Evolutionary conservation across 192 early-diverging fungal species (phyloP).

Genomic region (Entomortierella beljakovae): DNA sequence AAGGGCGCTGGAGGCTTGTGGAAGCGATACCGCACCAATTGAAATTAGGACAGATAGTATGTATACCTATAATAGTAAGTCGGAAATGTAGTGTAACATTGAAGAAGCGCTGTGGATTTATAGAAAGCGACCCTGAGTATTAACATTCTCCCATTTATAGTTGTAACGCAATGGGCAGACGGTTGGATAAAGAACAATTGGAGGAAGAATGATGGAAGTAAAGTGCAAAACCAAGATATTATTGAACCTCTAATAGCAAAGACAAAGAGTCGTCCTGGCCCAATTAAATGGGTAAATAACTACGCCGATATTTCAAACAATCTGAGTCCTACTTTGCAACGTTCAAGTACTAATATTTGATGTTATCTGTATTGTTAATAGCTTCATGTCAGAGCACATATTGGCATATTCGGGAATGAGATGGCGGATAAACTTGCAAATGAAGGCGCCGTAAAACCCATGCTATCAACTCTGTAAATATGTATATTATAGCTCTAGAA

Average conservation of each 20-base stretch:
- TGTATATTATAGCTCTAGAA: too few species aligned
- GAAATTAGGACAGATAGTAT: constrained; percentile 82
- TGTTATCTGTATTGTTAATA: constrained; percentile 20
- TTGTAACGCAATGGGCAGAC: constrained; percentile 74
- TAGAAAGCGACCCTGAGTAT: too few species aligned
- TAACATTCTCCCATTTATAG: constrained; percentile 39
- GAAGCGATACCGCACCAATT: constrained; percentile 45
- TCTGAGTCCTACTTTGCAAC: background rate
- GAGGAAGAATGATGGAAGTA: constrained; percentile 62
- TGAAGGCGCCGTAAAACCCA: constrained; percentile 63
- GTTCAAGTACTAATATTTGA: background rate
- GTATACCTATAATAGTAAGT: constrained; percentile 77
- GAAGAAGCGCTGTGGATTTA: too few species aligned
- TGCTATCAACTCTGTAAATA: constrained; percentile 4
- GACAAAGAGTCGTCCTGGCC: constrained; percentile 54
- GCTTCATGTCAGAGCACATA: constrained; percentile 79
- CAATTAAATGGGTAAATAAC: constrained; percentile 57
- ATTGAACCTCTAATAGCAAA: constrained; percentile 66
- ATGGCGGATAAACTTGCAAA: constrained; percentile 84
- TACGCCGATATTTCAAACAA: background rate
- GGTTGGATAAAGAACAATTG: constrained; percentile 81
- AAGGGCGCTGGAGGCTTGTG: constrained; percentile 63
- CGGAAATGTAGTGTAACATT: too few species aligned
- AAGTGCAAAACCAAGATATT: constrained; percentile 84
- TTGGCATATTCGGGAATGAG: constrained; percentile 81